Evolutionary conservation across 805 yeast genomes (phyloP), one percentile per base, ranked within the genome.

Genomic region (Yamadazyma akitaensis): DNA sequence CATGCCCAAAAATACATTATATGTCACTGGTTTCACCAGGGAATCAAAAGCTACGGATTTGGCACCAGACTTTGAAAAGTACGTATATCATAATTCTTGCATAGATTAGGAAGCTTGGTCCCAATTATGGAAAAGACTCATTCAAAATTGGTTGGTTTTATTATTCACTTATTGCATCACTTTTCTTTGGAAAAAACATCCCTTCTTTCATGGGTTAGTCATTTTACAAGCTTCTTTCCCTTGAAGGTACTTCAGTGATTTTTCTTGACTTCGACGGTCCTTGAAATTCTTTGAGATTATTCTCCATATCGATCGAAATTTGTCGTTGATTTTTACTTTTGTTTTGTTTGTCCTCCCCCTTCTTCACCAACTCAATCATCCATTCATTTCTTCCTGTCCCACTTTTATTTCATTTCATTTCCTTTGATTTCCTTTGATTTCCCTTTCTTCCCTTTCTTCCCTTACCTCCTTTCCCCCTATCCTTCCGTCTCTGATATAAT

Each of bases 21-120:
- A 79, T 58, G 81, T 79, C 43, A 76, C 82, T 26, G 82, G 84
- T 68, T 80, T 82, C 60, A 60, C 68, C 39, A 74, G 69, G 46
- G 82, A 75, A 24, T 66, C 78, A 44, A 71, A 72, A 57, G 85
- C 85, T 13, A 75, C 74, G 42, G 80, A 76, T 44, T 66, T 82
- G 53, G 85, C 85, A 18, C 77, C 79, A 16, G 77, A 75, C 38
- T 80, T 82, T 55, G 85, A 81, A 61, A 70, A 69, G 81, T 81
- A 73, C 62, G 84, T 79, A 59, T 53, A n/a, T 34, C 21, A 25
- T 24, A 25, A 35, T 35, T 13, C 12, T 34, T 12, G 10, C 32
- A 12, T 5, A 11, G 32, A 13, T 34, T 42, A 34, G 35, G 40
- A 34, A 35, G 14, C 35, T 28, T 42, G 44, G 40, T 26, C 44